These are phyloP conservation scores for Acer yangbiense DNA, from an alignment of 345 rosid species.

Conservation along the genomic window DNA sequence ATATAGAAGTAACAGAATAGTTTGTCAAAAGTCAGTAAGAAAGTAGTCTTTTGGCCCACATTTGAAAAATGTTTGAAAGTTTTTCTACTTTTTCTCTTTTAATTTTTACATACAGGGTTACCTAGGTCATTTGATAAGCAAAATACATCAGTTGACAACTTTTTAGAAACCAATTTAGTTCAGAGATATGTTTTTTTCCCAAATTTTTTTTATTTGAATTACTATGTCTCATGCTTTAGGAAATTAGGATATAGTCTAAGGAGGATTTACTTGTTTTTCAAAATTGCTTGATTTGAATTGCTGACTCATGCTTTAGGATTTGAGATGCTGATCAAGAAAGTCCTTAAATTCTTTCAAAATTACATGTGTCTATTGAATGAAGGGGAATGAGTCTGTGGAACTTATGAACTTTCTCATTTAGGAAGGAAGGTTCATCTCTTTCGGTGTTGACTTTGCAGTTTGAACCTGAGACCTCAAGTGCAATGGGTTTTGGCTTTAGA, in stretches of 20 bases:
- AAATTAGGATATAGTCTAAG: background rate
- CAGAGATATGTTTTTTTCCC: background rate
- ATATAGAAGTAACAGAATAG: background rate
- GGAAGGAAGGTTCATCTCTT: conserved; percentile 9
- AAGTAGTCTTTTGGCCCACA: background rate
- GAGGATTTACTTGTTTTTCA: background rate
- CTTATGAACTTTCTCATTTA: background rate
- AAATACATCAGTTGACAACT: background rate
- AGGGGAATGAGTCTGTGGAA: conserved; percentile 9
- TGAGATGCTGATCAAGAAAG: background rate
- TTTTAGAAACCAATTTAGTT: background rate
- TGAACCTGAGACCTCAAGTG: conserved; percentile 97
- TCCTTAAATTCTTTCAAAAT: background rate
- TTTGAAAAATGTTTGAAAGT: background rate
- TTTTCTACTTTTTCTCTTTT: no score
- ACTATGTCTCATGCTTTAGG: background rate
- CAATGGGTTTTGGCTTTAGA: conserved; percentile 99
- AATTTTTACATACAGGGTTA: no score
- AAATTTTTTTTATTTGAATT: background rate
- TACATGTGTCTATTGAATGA: background rate
- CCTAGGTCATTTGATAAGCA: no score
- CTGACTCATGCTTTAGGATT: background rate
- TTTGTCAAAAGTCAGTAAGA: background rate
- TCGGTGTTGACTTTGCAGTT: conserved; percentile 55
- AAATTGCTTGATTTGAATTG: background rate